phyloP scores from a whole-genome alignment of 371 early-diverging fungal genomes.

The Batrachochytrium dendrobatidis region DNA sequence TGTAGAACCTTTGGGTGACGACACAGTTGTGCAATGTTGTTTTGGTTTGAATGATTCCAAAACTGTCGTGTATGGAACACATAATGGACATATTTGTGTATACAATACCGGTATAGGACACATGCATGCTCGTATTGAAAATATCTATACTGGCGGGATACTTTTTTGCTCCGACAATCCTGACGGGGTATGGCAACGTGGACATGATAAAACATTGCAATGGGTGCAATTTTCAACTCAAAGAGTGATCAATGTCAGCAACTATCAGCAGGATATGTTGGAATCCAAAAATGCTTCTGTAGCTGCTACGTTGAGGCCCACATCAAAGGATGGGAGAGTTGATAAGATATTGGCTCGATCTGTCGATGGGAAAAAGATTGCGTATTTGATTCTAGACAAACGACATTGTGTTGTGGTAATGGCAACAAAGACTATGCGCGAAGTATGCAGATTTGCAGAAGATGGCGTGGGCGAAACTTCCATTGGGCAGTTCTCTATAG shows the following conservation, averaged over 20 bases:
- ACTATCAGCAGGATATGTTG: background rate
- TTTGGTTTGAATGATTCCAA: conserved; percentile 8
- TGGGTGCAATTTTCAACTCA: conserved; percentile 8
- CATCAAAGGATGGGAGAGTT: background rate
- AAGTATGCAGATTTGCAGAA: conserved; percentile 12
- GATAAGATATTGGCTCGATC: conserved; percentile 5
- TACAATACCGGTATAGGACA: background rate
- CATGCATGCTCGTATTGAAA: background rate
- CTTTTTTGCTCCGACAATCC: conserved; percentile 6
- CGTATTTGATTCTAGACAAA: background rate
- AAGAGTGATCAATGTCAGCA: background rate
- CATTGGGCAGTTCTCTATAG: conserved; percentile 8
- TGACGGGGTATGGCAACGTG: conserved; percentile 8
- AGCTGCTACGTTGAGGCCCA: background rate
- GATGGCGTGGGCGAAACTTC: background rate
- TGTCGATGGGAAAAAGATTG: conserved; percentile 7
- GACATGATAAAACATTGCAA: background rate
- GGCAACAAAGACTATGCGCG: conserved; percentile 5
- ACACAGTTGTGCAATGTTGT: conserved; percentile 7
- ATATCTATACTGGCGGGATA: conserved; percentile 3
- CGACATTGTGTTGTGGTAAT: conserved; percentile 3
- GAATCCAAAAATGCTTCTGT: background rate
- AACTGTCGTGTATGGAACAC: conserved; percentile 1
- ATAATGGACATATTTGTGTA: conserved; percentile 10
- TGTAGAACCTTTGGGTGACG: conserved; percentile 5